Evolutionary conservation across 768 basidiomycete species (phyloP), one percentile per base, ranked within the genome.

Genomic region (Cyclocybe aegerita): DNA sequence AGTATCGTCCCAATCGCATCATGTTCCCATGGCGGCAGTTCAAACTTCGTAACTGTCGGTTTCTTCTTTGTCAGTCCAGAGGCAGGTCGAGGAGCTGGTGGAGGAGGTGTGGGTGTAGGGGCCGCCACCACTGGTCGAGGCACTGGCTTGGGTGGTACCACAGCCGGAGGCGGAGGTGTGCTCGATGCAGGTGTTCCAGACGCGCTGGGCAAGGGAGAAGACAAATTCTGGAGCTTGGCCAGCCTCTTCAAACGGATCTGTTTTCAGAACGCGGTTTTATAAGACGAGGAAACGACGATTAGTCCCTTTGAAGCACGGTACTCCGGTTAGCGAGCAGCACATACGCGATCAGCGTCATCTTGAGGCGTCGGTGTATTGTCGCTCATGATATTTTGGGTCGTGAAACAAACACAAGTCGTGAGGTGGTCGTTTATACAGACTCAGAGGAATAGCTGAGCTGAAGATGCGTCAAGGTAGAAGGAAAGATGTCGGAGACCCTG

Each of bases 231-330:
- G 7, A 98, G 77, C 65, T 90, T 92, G 31, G 90, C 93, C 46
- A 98, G 78, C 49, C 95, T 84, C 70, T 96, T 96, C 66, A 92
- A 72, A 56, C 93, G 90, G 64, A 97, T 96, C 94, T 96, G 60
- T 10, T 23, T 23, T 3, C 23, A 23, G 23, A 23, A 48, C 30
- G 43, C 14, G 33, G 16, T 45, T 6, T 6, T 45, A 31, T 34
- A 23, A 14, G 23, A 31, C 42, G 9, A 29, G 12, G 32, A 34
- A 45, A 45, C 9, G n/a, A 37, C 37, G 43, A 23, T 9, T 23
- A 33, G 43, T 31, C 16, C 30, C 31, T 23, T 44, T n/a, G 9
- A 33, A 42, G 14, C 40, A 29, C 32, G 31, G 30, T 31, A 46
- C 39, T 33, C 43, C 14, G 15, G 23, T 32, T 23, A 23, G 11